Base-by-base conservation (phyloP, 1,284 basidiomycete genomes). In the Ceratobasidium sp. region DNA sequence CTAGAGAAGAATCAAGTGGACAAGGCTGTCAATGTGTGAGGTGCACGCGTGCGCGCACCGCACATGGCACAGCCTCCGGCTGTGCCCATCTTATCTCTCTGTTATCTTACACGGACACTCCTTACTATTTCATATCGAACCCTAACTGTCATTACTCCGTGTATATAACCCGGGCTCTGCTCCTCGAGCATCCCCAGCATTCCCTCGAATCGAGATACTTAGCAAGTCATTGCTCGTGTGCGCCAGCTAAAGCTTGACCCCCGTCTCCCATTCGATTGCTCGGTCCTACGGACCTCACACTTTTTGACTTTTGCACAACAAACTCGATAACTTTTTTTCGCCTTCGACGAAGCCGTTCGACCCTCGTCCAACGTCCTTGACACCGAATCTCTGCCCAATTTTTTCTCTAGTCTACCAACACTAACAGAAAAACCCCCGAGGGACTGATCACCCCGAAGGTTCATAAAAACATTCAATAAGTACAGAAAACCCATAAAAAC, bases 121-220 rank as follows among this genome's bases (percentile, higher is more conserved):
- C 3, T 53, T 53, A 53, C n/a, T 26, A 53, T 53, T 26, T 53
- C 51, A 53, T 53, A 23, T 20, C n/a, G 51, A 53, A 23, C 51
- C 51, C 51, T 53, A 8, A 53, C 51, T 23, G n/a, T 53, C 51
- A 23, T 53, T 53, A n/a, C 23, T 10, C 20, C n/a, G n/a, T 53
- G 51, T 53, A 53, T 53, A 53, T 53, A 51, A 53, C 23, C 51
- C n/a, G n/a, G n/a, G n/a, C 51, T 23, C 51, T 53, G n/a, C n/a
- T 26, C n/a, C 23, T 26, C 51, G n/a, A 10, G 8, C n/a, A 26
- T 10, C n/a, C 51, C 23, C 51, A 53, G 51, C 51, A 23, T 53
- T 53, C 20, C 51, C 23, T 53, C 51, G n/a, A 53, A 53, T 53
- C 51, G 51, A 53, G 51, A 53, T 10, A 13, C 13, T n/a, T 53